phyloP scores from a whole-genome alignment of 352 stramenopile genomes.

The Globisporangium nodosum region DNA sequence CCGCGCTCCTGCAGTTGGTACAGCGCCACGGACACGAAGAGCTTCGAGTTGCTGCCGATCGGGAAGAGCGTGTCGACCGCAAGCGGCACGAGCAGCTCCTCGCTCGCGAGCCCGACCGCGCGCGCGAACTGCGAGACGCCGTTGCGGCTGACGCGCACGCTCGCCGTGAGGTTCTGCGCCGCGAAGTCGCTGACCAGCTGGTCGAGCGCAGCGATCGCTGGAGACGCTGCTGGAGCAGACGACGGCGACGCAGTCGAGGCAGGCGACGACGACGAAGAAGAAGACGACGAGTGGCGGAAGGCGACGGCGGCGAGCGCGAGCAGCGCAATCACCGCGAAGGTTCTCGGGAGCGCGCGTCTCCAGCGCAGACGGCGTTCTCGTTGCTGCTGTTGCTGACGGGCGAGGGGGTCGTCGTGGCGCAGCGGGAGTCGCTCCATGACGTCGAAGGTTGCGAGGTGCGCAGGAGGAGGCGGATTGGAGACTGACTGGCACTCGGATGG shows the following conservation, averaged over 20 bases:
- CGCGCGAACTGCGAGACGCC: conserved; percentile 33
- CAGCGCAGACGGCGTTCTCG: neutral
- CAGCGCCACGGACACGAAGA: conserved; percentile 41
- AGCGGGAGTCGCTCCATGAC: conserved; percentile 7
- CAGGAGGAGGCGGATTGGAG: neutral
- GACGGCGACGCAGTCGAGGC: neutral
- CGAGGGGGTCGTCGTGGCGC: neutral
- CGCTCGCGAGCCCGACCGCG: conserved; percentile 33
- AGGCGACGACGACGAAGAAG: neutral
- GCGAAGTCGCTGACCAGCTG: neutral
- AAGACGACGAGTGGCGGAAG: neutral
- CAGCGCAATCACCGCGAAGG: neutral
- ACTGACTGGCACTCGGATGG: too few species aligned
- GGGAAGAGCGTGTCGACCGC: conserved; percentile 37
- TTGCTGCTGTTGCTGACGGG: neutral
- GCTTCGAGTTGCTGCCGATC: conserved; percentile 51
- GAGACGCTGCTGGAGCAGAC: too few species aligned
- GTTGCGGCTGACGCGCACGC: conserved; percentile 36
- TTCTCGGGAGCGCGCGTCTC: neutral
- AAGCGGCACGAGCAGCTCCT: conserved; percentile 36
- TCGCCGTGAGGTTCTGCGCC: conserved; percentile 30
- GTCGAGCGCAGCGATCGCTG: neutral
- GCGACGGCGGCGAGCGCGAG: neutral
- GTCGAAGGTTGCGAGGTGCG: too few species aligned
- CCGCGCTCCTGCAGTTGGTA: conserved; percentile 52